Percentiles rank a stretch among this genome's conserved stretches.
Conservation (phyloP, 108 stramenopile species). For the Aurantiochytrium sp. region DNA sequence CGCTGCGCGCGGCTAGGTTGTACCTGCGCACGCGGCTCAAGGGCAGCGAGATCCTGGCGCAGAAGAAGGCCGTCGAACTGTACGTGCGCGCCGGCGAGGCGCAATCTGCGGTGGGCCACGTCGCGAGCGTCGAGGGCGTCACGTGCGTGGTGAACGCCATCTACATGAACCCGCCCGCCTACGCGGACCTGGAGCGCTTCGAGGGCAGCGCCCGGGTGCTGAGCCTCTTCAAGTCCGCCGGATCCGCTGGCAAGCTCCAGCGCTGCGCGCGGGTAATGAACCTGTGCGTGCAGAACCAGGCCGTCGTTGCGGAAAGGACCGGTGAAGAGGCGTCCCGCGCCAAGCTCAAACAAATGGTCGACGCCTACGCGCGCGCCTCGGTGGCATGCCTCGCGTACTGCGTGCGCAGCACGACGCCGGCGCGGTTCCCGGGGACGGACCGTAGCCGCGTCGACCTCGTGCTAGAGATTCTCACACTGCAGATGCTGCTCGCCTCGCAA, state of each 20-base stretch:
- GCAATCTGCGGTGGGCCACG: neutral
- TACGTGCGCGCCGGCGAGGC: neutral
- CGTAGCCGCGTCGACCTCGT: neutral
- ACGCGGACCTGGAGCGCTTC: too few species aligned
- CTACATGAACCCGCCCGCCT: neutral
- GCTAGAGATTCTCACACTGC: neutral
- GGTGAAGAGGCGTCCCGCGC: neutral
- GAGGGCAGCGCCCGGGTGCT: neutral
- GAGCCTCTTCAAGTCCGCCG: neutral
- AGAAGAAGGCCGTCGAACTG: neutral
- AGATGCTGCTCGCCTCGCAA: neutral
- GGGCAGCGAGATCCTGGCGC: neutral
- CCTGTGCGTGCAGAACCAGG: neutral
- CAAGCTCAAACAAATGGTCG: neutral
- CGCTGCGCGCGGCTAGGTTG: neutral
- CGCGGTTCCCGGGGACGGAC: neutral
- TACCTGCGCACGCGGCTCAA: neutral
- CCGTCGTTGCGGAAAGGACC: neutral
- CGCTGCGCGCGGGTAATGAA: neutral
- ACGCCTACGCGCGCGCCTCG: neutral
- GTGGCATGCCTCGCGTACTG: slow-evolving; percentile 2
- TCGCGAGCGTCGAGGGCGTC: neutral
- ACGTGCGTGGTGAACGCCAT: slow-evolving; percentile 1
- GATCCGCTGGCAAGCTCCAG: neutral
- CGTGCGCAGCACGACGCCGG: neutral